These are phyloP conservation scores for Penicillium paneum DNA, from an alignment of 2,329 filamentous ascomycete species.

Conservation along the genomic window DNA sequence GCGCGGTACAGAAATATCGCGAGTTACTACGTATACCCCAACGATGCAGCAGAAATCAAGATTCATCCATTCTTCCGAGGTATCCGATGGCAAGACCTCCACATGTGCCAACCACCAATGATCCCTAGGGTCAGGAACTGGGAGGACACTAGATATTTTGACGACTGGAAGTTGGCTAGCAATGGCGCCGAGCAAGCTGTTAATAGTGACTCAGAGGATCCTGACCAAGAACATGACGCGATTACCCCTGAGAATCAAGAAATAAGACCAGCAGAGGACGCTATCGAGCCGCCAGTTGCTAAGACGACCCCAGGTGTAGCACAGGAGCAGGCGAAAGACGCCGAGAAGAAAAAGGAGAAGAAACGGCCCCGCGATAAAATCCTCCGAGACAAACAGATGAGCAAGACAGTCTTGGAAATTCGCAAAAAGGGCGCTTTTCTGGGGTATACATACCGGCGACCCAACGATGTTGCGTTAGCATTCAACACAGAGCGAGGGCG, in stretches of 20 bases:
- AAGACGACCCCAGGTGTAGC: slow-evolving; percentile 1
- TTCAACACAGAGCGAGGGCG: slow-evolving; percentile 36
- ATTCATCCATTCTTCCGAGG: slow-evolving; percentile 79
- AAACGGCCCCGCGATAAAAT: slow-evolving; percentile 82
- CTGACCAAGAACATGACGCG: not conserved
- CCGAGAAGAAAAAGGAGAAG: slow-evolving; percentile 58
- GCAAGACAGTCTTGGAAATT: slow-evolving; percentile 68
- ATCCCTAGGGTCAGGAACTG: slow-evolving; percentile 66
- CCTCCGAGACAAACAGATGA: slow-evolving; percentile 68
- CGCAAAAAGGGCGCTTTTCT: slow-evolving; percentile 81
- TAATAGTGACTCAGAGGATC: slow-evolving; percentile 15
- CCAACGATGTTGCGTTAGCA: slow-evolving; percentile 36
- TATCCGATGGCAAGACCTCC: slow-evolving; percentile 73
- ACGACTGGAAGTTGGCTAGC: slow-evolving; percentile 68
- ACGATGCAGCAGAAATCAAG: slow-evolving; percentile 89
- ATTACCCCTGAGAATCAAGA: not conserved
- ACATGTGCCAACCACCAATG: slow-evolving; percentile 71
- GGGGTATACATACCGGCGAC: slow-evolving; percentile 76
- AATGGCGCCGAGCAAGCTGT: slow-evolving; percentile 44
- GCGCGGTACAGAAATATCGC: slow-evolving; percentile 41
- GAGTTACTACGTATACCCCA: slow-evolving; percentile 69
- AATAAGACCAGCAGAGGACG: not conserved
- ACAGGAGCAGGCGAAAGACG: slow-evolving; percentile 37
- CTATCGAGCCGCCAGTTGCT: not conserved
- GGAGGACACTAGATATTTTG: slow-evolving; percentile 85